Conservation (phyloP, 352 stramenopile genomes). For the Phytophthora sp. region DNA sequence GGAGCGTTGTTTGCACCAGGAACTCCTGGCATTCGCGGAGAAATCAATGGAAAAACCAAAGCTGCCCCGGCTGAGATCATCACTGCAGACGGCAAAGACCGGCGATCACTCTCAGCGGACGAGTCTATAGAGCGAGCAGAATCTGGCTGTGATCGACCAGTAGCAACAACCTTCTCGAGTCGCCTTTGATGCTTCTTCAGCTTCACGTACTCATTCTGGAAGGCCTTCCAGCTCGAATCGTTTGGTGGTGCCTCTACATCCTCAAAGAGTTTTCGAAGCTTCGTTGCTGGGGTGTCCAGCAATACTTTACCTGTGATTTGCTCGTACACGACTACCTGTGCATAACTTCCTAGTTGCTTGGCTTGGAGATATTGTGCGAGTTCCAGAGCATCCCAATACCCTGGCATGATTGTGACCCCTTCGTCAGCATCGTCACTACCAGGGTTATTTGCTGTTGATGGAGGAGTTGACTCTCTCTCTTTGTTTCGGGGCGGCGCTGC, state of each 20-base stretch:
- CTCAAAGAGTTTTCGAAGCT: constrained; percentile 54
- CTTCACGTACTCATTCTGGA: constrained; percentile 42
- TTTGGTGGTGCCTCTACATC: constrained; percentile 24
- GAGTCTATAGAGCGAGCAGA: constrained; percentile 20
- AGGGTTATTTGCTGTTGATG: constrained; percentile 1
- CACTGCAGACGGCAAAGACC: constrained; percentile 5
- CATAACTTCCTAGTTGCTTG: constrained; percentile 51
- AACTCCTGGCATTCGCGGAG: constrained; percentile 12
- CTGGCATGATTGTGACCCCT: constrained; percentile 40
- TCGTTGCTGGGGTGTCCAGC: constrained; percentile 47
- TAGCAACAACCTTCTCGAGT: constrained; percentile 32
- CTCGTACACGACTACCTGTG: constrained; percentile 56
- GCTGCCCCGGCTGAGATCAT: constrained; percentile 19
- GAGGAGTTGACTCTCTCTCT: constrained; percentile 1
- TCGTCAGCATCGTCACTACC: constrained; percentile 5
- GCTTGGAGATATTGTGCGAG: constrained; percentile 63
- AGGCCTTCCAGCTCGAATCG: constrained; percentile 58
- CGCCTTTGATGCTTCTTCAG: constrained; percentile 55
- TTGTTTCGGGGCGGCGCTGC: constrained; percentile 28
- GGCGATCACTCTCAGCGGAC: constrained; percentile 9
- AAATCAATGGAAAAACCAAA: constrained; percentile 44
- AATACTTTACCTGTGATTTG: constrained; percentile 71
- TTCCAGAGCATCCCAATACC: constrained; percentile 66
- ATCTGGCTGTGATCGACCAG: constrained; percentile 8
- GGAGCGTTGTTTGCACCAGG: background rate